phyloP scores from a whole-genome alignment of 148 eudicot species.

The Euryodendron excelsum region DNA sequence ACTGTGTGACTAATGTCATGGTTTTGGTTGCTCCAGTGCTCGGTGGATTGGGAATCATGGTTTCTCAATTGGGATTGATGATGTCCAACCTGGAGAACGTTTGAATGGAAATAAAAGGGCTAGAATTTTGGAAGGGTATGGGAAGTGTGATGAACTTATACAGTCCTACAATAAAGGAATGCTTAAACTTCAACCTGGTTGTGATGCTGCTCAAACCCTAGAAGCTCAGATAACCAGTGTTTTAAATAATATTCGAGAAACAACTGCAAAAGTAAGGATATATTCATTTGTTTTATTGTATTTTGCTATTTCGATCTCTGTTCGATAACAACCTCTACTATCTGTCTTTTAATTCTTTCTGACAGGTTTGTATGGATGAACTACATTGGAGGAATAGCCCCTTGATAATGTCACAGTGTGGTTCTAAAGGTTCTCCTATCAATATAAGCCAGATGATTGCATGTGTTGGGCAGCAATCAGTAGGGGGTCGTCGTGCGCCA shows the following conservation, averaged over 20 bases:
- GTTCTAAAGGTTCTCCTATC: constrained; percentile 93
- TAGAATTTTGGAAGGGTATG: constrained; percentile 45
- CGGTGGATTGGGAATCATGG: constrained; percentile 99
- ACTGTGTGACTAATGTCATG: not conserved
- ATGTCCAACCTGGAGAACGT: constrained; percentile 76
- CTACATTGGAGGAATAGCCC: constrained; percentile 97
- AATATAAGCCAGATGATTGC: constrained; percentile 99
- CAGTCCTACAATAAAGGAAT: constrained; percentile 54
- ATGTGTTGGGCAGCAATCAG: constrained; percentile 98
- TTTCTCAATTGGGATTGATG: constrained; percentile 95
- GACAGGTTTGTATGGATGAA: constrained; percentile 68
- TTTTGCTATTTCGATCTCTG: not conserved
- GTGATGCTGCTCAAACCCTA: constrained; percentile 80
- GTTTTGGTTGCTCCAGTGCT: constrained; percentile 59
- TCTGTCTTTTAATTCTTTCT: constrained; percentile 16
- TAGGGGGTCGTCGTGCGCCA: constrained; percentile 91
- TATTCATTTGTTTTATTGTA: not conserved
- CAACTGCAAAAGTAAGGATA: constrained; percentile 55
- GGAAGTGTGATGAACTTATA: constrained; percentile 51
- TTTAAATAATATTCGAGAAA: constrained; percentile 72
- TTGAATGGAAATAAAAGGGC: constrained; percentile 41
- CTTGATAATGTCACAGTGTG: constrained; percentile 93
- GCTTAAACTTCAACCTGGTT: constrained; percentile 69
- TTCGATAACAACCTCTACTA: constrained; percentile 4
- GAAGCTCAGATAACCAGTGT: constrained; percentile 61